A percentile compares a stretch with the other conserved stretches of the same genome.
These are phyloP conservation scores for Mycena belliarum DNA, from an alignment of 768 basidiomycete genomes.

Conservation along the genomic window DNA sequence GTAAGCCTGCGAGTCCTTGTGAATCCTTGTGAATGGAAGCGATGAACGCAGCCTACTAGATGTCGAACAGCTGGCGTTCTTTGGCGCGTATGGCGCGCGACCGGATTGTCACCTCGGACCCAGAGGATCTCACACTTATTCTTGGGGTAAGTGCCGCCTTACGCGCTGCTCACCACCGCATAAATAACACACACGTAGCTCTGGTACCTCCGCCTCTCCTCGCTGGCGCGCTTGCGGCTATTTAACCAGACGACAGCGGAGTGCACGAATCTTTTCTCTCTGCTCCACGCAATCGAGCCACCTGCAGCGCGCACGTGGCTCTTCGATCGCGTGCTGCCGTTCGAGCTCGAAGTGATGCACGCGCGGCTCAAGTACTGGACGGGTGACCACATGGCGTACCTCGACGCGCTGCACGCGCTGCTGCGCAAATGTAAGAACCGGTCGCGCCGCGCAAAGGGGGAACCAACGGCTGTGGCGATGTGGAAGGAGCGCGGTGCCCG, in stretches of 20 bases:
- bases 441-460: conserved; percentile 42
- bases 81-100: conserved; percentile 85
- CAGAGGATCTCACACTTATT: conserved; percentile 64
- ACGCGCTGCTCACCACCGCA: neutral
- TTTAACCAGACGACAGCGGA: conserved; percentile 89
- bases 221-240: conserved; percentile 76
- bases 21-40: conserved; percentile 6
- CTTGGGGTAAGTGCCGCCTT: conserved; percentile 57
- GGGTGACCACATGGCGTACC: conserved; percentile 76
- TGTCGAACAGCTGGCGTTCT: conserved; percentile 87
- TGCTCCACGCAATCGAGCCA: conserved; percentile 61
- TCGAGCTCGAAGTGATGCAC: conserved; percentile 69
- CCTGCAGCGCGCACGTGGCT: conserved; percentile 55
- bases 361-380: conserved; percentile 81
- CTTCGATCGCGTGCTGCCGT: conserved; percentile 59
- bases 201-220: conserved; percentile 82
- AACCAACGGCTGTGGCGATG: conserved; percentile 53
- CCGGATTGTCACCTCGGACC: conserved; percentile 67
- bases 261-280: conserved; percentile 76
- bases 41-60: conserved; percentile 43
- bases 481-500: conserved; percentile 83
- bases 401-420: conserved; percentile 70
- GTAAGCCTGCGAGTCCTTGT: too few relatives aligned
- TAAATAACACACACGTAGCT: conserved; percentile 53
- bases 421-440: conserved; percentile 60